These are phyloP conservation scores for Hyphopichia fennica DNA, from an alignment of 1,139 yeast species.

Conservation along the genomic window DNA sequence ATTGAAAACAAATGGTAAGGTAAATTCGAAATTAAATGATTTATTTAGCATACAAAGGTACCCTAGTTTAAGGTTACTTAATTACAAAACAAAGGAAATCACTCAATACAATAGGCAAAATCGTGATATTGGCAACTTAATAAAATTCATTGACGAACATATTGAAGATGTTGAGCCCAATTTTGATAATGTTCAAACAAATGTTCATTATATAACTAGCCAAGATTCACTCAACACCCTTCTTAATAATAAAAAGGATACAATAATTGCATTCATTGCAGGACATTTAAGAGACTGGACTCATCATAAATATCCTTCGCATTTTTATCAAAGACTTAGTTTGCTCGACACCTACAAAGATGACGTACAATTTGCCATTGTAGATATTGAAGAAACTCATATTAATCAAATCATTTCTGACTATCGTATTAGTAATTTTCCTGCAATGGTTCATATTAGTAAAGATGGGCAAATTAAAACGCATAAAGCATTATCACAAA, in stretches of 20 bases:
- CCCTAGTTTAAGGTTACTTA: conserved; percentile 35
- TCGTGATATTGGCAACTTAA: conserved; percentile 25
- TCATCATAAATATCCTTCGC: conserved; percentile 31
- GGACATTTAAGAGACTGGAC: conserved; percentile 30
- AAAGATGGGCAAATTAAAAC: conserved; percentile 22
- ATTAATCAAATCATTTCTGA: conserved; percentile 19
- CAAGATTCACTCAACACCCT: conserved; percentile 6
- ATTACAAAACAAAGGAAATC: conserved; percentile 28
- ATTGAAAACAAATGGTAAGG: conserved; percentile 28
- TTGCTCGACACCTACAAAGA: conserved; percentile 7
- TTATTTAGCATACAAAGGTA: conserved; percentile 27
- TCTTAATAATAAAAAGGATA: conserved; percentile 10
- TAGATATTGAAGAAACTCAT: conserved; percentile 22
- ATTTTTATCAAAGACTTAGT: conserved; percentile 35
- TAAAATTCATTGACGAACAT: conserved; percentile 19
- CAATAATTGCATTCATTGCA: conserved; percentile 28
- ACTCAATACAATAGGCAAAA: conserved; percentile 17
- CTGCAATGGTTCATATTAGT: conserved; percentile 30
- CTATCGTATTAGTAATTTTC: conserved; percentile 33
- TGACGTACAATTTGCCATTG: conserved; percentile 22
- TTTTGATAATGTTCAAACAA: conserved; percentile 15
- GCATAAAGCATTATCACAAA: conserved; percentile 26
- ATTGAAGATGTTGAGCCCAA: conserved; percentile 18
- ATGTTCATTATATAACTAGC: conserved; percentile 9
- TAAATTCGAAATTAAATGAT: conserved; percentile 20